Conservation (phyloP, 1,284 basidiomycete genomes). For the Puccinia novopanici region DNA sequence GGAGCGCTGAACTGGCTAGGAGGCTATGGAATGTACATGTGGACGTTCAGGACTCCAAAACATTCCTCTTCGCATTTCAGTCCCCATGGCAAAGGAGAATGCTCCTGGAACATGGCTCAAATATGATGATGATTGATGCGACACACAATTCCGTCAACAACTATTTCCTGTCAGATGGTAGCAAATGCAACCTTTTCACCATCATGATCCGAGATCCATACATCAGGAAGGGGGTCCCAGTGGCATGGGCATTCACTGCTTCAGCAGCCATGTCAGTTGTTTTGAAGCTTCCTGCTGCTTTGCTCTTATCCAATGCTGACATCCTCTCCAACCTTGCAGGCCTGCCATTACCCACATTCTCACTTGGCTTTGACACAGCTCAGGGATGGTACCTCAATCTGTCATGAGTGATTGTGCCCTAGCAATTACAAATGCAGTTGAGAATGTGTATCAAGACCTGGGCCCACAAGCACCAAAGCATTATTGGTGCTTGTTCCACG, state of each 20-base stretch:
- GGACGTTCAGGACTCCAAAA: background rate
- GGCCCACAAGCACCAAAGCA: background rate
- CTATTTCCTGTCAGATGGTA: no score
- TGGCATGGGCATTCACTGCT: background rate
- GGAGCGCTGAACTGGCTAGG: background rate
- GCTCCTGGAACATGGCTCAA: background rate
- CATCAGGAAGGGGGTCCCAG: background rate
- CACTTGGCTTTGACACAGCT: no score
- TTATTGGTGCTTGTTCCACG: conserved; percentile 21
- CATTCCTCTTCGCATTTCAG: background rate
- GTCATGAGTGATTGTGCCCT: no score
- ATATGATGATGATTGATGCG: no score
- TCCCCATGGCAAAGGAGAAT: background rate
- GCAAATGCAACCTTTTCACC: background rate
- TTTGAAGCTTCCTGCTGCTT: no score
- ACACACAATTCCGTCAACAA: no score
- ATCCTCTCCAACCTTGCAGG: no score
- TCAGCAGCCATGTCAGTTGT: background rate
- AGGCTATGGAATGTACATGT: no score
- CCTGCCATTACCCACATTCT: no score
- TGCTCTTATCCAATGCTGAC: no score
- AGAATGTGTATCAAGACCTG: background rate
- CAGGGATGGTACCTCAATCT: no score
- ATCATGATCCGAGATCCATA: background rate
- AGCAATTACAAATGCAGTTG: background rate